Evolutionary conservation across 305 asterid genomes (phyloP).

Genomic region (Lippia alba): DNA sequence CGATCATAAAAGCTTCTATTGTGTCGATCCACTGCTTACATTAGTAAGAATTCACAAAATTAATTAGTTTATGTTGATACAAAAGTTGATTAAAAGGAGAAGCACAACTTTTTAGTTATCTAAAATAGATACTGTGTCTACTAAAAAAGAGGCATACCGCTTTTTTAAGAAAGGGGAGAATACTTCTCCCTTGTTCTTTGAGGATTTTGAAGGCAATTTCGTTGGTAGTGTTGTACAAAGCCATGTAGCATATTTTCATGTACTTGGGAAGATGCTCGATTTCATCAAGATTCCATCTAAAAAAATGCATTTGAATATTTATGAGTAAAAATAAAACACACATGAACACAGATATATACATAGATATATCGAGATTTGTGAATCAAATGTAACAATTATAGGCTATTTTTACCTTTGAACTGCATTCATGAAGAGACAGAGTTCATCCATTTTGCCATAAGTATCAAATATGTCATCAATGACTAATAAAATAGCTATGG

Average conservation of each 20-base stretch:
- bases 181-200: slow-evolving; percentile 45
- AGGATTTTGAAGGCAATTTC: slow-evolving; percentile 44
- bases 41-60: not conserved
- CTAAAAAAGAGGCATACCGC: slow-evolving; percentile 24
- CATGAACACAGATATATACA: no score
- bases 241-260: slow-evolving; percentile 53
- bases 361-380: not conserved
- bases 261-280: slow-evolving; percentile 48
- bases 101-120: no score
- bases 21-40: slow-evolving; percentile 47
- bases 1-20: slow-evolving; percentile 46
- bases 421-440: slow-evolving; percentile 41
- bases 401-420: slow-evolving; percentile 41
- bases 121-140: not conserved
- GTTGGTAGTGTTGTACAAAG: slow-evolving; percentile 44
- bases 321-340: not conserved
- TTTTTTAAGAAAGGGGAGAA: slow-evolving; percentile 38
- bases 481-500: slow-evolving; percentile 48
- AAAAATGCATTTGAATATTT: not conserved
- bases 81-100: no score
- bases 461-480: slow-evolving; percentile 50
- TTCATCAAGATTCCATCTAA: slow-evolving; percentile 48
- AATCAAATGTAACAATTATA: no score
- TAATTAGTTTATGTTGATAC: no score
- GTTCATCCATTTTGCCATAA: slow-evolving; percentile 42